These are phyloP conservation scores for Leucocoprinus leucothites DNA, from an alignment of 768 basidiomycete species.

Conservation along the genomic window DNA sequence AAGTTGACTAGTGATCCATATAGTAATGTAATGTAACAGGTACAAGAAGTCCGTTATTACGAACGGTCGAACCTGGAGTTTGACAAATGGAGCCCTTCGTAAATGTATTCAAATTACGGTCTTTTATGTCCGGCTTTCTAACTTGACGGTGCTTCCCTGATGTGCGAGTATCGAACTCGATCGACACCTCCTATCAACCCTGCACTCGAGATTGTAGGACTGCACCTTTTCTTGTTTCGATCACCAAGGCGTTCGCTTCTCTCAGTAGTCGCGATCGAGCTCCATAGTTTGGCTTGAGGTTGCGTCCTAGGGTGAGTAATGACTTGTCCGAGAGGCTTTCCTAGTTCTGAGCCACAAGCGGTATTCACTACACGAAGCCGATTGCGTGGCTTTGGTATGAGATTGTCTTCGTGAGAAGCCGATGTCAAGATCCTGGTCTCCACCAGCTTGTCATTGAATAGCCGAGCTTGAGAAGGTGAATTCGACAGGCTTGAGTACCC, in stretches of 20 bases:
- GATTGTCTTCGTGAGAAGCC: not conserved
- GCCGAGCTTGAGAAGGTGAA: not conserved
- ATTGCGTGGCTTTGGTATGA: not conserved
- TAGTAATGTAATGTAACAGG: not conserved
- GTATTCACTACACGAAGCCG: not conserved
- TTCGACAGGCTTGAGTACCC: not conserved
- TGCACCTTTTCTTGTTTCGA: not conserved
- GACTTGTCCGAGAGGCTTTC: not conserved
- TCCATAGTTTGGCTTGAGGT: not conserved
- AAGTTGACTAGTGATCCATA: not conserved
- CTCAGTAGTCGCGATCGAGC: not conserved
- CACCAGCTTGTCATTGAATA: not conserved
- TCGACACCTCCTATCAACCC: constrained; percentile 6
- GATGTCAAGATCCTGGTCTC: not conserved
- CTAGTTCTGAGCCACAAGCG: not conserved
- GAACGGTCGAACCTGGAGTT: too few relatives aligned
- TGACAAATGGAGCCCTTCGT: too few relatives aligned
- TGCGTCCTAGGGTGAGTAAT: not conserved
- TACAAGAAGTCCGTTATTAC: too few relatives aligned
- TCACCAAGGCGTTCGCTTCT: not conserved
- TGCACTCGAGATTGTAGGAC: not conserved
- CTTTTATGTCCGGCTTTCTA: constrained; percentile 1
- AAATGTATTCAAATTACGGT: not conserved
- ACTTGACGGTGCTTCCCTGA: not conserved
- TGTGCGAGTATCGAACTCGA: not conserved